Base-by-base conservation (phyloP, 805 yeast genomes). In the Clavispora carvajalis region DNA sequence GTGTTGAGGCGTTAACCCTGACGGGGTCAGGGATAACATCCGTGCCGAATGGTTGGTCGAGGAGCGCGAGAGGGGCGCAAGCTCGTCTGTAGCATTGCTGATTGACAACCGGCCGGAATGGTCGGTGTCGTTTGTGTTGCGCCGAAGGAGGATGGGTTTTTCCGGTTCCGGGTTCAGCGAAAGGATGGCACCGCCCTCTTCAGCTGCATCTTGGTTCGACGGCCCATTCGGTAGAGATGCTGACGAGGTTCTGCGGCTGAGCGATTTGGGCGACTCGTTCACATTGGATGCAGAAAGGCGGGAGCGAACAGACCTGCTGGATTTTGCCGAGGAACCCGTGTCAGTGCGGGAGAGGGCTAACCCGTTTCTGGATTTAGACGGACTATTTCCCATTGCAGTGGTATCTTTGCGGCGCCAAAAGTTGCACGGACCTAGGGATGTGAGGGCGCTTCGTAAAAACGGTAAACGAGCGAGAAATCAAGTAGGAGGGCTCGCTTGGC, bases 161-260 rank as follows among this genome's bases (percentile, higher is more conserved):
- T 78, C 82, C 15, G 93, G 91, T 50, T 75, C 84, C 44, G 79
- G 66, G 47, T 77, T 80, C 25, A 75, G 67, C 89, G 84, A 39
- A 16, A 48, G 44, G 13, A 53, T 46, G 23, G 78, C 13, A 84
- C 79, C 13, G 88, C 87, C 40, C 80, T 62, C 41, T 18, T 22
- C 36, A 8, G 22, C 30, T 9, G 37, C 26, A 6, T 16, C 11
- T 11, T 15, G 12, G n/a, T 17, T 25, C 13, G 30, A 22, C 7
- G 33, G 19, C 19, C 34, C 38, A 19, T 25, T 46, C 52, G 53
- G 52, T 46, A 47, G 58, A 26, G 54, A 51, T 11, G 52, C 36
- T 13, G 54, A 39, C 9, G 66, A 59, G 48, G 55, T 57, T 42
- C 60, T 62, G 16, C 71, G 54, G 33, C 63, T 58, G 24, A 60